Conservation (phyloP, 2,329 filamentous ascomycete species). For the Zarea fungicola region DNA sequence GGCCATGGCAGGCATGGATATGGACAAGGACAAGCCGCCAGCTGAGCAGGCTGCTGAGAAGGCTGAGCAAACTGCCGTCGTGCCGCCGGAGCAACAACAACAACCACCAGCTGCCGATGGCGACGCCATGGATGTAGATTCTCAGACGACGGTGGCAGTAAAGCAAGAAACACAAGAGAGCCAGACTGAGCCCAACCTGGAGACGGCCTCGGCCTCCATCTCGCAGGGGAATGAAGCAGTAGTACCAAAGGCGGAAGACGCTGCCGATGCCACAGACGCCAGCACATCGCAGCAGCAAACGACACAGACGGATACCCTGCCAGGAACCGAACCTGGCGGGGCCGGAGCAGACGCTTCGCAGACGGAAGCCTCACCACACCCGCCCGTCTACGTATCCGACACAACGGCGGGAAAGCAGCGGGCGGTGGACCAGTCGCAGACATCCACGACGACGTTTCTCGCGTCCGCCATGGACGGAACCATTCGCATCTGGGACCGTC, state of each 20-base stretch:
- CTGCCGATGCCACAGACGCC: neutral
- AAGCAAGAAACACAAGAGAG: neutral
- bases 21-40: slow-evolving; percentile 19
- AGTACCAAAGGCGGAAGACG: neutral
- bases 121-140: slow-evolving; percentile 29
- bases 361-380: slow-evolving; percentile 16
- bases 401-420: slow-evolving; percentile 33
- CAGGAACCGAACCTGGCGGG: slow-evolving; percentile 1
- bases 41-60: slow-evolving; percentile 21
- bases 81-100: slow-evolving; percentile 23
- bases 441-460: slow-evolving; percentile 75
- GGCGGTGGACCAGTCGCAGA: slow-evolving; percentile 53
- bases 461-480: slow-evolving; percentile 83
- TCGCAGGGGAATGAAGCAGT: neutral
- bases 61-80: slow-evolving; percentile 18
- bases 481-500: slow-evolving; percentile 87
- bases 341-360: neutral
- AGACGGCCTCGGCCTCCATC: no score
- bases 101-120: slow-evolving; percentile 17
- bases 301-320: slow-evolving; percentile 1
- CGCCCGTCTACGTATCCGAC: slow-evolving; percentile 27
- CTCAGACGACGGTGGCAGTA: slow-evolving; percentile 8
- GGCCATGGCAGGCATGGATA: slow-evolving; percentile 32
- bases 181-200: neutral
- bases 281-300: neutral